phyloP scores from a whole-genome alignment of 75 land plant species.

The Sequoia sempervirens region DNA sequence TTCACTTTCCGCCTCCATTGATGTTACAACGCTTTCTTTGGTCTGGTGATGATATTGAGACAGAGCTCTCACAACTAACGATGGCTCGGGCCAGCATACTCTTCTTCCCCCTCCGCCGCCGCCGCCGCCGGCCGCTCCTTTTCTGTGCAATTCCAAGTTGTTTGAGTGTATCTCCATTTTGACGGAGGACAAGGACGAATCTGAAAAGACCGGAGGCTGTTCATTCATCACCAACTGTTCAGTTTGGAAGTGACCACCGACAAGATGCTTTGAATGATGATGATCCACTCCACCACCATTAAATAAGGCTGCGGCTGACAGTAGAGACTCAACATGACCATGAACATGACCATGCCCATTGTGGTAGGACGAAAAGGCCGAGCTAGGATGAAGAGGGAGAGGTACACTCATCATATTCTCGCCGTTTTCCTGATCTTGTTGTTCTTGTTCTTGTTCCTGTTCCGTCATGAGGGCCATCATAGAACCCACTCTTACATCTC shows the following conservation, averaged over 20 bases:
- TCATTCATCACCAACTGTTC: conserved; percentile 6
- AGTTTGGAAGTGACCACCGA: conserved; percentile 8
- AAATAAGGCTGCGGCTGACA: neutral
- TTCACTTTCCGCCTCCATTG: neutral
- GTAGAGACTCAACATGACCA: neutral
- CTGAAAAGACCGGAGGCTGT: conserved; percentile 4
- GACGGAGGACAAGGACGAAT: conserved; percentile 12
- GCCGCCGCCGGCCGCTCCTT: neutral
- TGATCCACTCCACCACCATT: neutral
- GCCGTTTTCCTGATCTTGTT: neutral
- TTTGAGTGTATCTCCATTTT: neutral
- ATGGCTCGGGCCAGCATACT: neutral
- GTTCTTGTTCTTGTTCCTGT: neutral
- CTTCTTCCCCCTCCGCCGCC: neutral
- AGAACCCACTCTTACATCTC: neutral
- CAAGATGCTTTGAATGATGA: conserved; percentile 5
- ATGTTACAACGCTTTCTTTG: neutral
- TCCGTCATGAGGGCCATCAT: conserved; percentile 7
- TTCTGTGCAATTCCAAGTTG: neutral
- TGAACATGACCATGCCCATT: neutral
- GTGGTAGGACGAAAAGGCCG: neutral
- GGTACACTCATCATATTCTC: neutral
- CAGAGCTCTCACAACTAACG: neutral
- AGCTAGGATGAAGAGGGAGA: neutral
- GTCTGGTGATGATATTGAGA: neutral